Base-by-base conservation (phyloP, 2,329 filamentous ascomycete species). In the Rhinocladiella similis region DNA sequence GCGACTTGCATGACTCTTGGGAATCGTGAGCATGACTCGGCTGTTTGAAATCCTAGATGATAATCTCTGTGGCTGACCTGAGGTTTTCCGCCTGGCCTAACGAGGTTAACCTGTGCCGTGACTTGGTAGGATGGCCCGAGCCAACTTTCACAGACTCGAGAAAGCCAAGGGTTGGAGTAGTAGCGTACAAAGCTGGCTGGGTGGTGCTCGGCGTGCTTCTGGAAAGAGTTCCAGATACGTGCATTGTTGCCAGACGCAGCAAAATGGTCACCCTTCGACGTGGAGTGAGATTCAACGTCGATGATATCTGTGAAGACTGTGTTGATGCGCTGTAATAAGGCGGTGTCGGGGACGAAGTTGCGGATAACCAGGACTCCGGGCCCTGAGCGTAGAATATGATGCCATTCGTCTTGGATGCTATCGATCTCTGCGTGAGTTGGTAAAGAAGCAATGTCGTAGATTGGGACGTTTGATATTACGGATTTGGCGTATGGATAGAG, bases 201-300 rank as follows among this genome's bases (percentile, higher is more conserved):
- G 59, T 84, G 77, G 25, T 71, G 65, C 1, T 80, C 67, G 18
- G 76, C 80, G 64, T 86, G 84, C 65, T 87, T 87, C 60, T 78
- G 78, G 69, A 86, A 83, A 0, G 83, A 83, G 70, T 87, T 87
- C 83, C 83, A 87, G 71, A 87, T 85, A 9, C 84, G 77, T 52
- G 80, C 75, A 65, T 87, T 87, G 20, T 76, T 75, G 19, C 80
- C 79, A 1, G 75, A 73, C 3, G 75, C 69, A 1, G 83, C 82
- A 67, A 87, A 87, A 64, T 87, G 84, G 67, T 87, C 84, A 19
- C 84, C 84, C 20, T 67, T 67, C 19, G 65, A 47, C 5, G 63
- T 63, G 27, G 69, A 61, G 5, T 12, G 29, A 25, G 65, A 67
- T 67, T 84, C 78, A 9, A 66, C 63, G 2, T 70, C 67, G 67